phyloP scores from a whole-genome alignment of 495 filamentous ascomycete genomes.

The Lasiosphaeriaceae sp. region DNA sequence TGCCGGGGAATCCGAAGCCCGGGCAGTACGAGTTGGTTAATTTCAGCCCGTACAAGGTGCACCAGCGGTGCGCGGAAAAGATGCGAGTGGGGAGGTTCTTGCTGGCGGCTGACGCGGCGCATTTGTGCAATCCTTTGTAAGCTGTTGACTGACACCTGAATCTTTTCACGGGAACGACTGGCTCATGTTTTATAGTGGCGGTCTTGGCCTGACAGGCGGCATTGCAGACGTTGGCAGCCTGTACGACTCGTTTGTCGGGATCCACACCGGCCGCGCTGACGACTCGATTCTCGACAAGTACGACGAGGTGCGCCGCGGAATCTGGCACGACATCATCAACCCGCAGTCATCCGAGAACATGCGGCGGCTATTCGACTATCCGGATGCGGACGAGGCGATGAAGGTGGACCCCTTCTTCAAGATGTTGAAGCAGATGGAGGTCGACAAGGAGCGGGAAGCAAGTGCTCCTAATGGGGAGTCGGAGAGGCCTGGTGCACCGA shows the following conservation, averaged over 20 bases:
- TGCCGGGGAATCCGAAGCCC: constrained; percentile 52
- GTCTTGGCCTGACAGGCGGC: constrained; percentile 51
- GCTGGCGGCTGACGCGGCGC: constrained; percentile 57
- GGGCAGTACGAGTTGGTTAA: constrained; percentile 46
- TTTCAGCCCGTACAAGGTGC: constrained; percentile 50
- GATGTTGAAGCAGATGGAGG: constrained; percentile 32
- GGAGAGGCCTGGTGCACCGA: constrained; percentile 8
- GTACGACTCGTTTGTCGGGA: constrained; percentile 46
- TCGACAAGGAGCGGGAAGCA: constrained; percentile 11
- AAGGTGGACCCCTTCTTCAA: constrained; percentile 42
- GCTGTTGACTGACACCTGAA: constrained; percentile 22
- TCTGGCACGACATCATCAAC: constrained; percentile 46
- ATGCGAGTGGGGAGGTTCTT: constrained; percentile 48
- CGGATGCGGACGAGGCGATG: constrained; percentile 30
- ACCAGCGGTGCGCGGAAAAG: constrained; percentile 48
- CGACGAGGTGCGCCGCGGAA: constrained; percentile 42
- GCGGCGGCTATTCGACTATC: constrained; percentile 21
- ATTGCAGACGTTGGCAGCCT: constrained; percentile 51
- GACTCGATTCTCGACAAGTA: constrained; percentile 50
- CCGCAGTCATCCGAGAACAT: constrained; percentile 46
- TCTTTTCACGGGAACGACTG: neutral
- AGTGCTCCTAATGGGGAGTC: neutral
- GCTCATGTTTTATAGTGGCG: constrained; percentile 26
- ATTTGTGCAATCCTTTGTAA: constrained; percentile 46
- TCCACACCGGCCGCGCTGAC: constrained; percentile 41